A percentile compares a stretch with the other conserved stretches of the same genome.
These are phyloP conservation scores for Agapanthus africanus DNA, from an alignment of 106 monocot species.

Conservation along the genomic window DNA sequence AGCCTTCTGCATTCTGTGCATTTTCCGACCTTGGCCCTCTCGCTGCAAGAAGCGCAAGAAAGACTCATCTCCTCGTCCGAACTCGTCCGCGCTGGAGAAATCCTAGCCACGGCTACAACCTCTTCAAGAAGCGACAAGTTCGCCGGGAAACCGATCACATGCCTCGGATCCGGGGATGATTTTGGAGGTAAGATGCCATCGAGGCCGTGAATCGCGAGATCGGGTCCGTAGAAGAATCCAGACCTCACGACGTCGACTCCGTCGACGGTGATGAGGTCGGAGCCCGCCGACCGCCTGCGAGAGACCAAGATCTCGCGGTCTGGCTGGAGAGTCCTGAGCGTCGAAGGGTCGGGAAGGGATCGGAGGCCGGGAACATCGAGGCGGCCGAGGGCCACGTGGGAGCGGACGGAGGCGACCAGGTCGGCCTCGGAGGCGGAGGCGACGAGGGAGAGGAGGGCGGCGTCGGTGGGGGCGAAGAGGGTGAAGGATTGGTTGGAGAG, in stretches of 20 bases:
- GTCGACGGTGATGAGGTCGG: conserved; percentile 9
- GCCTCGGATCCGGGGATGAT: too few species aligned
- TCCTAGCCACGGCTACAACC: too few species aligned
- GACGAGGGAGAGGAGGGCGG: too few species aligned
- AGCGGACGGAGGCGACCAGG: conserved; percentile 19
- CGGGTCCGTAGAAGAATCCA: conserved; percentile 10
- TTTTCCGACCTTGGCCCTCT: too few species aligned
- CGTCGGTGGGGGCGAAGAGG: too few species aligned
- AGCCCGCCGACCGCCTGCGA: background rate
- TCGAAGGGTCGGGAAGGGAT: background rate
- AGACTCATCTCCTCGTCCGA: too few species aligned
- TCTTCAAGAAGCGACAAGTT: too few species aligned
- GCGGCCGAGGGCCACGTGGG: conserved; percentile 16
- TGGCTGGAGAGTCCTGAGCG: conserved; percentile 17
- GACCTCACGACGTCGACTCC: conserved; percentile 15
- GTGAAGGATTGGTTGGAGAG: conserved; percentile 6
- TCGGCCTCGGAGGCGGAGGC: conserved; percentile 2
- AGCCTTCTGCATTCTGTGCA: too few species aligned
- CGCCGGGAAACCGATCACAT: too few species aligned
- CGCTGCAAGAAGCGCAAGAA: too few species aligned
- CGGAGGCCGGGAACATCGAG: conserved; percentile 8
- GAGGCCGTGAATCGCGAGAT: conserved; percentile 19
- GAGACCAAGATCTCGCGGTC: conserved; percentile 14
- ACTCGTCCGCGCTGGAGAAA: too few species aligned
- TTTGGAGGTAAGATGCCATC: conserved; percentile 19